phyloP scores from a whole-genome alignment of 345 rosid genomes.

The Angophora floribunda region DNA sequence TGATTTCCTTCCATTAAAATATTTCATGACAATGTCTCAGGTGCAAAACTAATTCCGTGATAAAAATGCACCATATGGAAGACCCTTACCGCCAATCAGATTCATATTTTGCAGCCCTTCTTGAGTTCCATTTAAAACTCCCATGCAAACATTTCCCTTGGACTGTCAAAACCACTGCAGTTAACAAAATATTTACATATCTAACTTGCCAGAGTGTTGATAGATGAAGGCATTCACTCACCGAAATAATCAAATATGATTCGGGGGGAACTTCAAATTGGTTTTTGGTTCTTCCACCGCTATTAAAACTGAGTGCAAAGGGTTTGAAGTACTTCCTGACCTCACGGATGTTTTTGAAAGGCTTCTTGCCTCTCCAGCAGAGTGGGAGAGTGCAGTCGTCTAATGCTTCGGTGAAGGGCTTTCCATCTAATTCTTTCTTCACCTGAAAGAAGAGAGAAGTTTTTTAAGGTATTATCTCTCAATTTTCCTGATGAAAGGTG shows the following conservation, averaged over 20 bases:
- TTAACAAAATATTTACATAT: neutral
- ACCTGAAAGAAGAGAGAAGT: slow-evolving; percentile 18
- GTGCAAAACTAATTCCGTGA: neutral
- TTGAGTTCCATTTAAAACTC: slow-evolving; percentile 73
- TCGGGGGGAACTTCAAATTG: slow-evolving; percentile 59
- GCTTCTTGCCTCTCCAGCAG: slow-evolving; percentile 81
- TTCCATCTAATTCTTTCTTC: slow-evolving; percentile 33
- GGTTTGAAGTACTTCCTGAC: slow-evolving; percentile 75
- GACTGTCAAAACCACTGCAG: slow-evolving; percentile 17
- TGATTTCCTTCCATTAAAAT: neutral
- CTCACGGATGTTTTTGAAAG: slow-evolving; percentile 55
- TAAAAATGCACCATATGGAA: neutral
- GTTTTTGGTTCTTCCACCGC: slow-evolving; percentile 32
- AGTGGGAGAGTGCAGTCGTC: slow-evolving; percentile 69
- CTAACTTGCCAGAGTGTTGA: neutral
- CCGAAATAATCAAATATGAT: slow-evolving; percentile 72
- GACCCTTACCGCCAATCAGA: slow-evolving; percentile 59
- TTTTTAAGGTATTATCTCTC: neutral
- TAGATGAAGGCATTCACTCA: slow-evolving; percentile 8
- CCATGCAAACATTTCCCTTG: slow-evolving; percentile 77
- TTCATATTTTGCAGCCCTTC: slow-evolving; percentile 51
- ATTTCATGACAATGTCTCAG: neutral
- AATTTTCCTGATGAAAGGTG: neutral
- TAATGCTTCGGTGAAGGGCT: slow-evolving; percentile 42
- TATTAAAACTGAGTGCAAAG: slow-evolving; percentile 42